Conservation (phyloP, 345 rosid genomes). For the Geranium rotundifolium region DNA sequence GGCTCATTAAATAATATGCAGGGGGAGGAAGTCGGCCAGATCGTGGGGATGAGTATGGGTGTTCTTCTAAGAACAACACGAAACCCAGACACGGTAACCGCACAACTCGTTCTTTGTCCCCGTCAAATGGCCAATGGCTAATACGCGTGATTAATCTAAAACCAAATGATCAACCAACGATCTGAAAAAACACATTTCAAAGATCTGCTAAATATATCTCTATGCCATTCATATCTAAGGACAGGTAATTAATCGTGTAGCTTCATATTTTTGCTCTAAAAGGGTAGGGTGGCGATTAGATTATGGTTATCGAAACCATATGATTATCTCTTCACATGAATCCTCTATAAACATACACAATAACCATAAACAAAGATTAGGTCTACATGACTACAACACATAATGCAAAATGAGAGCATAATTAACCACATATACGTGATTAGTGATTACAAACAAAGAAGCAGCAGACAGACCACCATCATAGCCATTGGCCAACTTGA, state of each 20-base stretch:
- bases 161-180: background rate
- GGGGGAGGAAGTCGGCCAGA: conserved; percentile 23
- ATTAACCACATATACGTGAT: too few relatives aligned
- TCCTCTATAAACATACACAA: too few relatives aligned
- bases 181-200: background rate
- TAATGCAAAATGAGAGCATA: background rate
- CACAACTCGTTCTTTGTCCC: conserved; percentile 31
- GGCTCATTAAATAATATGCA: conserved; percentile 10
- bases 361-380: too few relatives aligned
- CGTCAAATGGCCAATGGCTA: background rate
- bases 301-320: background rate
- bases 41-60: conserved; percentile 31
- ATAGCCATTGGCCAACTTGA: too few relatives aligned
- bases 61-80: conserved; percentile 6
- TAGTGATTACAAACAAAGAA: too few relatives aligned
- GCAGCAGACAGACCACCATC: too few relatives aligned
- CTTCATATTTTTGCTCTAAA: too few relatives aligned
- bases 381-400: background rate
- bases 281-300: too few relatives aligned
- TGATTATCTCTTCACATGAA: background rate
- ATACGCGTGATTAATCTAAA: too few relatives aligned
- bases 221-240: background rate
- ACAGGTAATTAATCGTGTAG: background rate
- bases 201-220: background rate
- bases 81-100: conserved; percentile 25